These are phyloP conservation scores for Nitzschia inconspicua DNA, from an alignment of 108 stramenopile species.

Conservation along the genomic window DNA sequence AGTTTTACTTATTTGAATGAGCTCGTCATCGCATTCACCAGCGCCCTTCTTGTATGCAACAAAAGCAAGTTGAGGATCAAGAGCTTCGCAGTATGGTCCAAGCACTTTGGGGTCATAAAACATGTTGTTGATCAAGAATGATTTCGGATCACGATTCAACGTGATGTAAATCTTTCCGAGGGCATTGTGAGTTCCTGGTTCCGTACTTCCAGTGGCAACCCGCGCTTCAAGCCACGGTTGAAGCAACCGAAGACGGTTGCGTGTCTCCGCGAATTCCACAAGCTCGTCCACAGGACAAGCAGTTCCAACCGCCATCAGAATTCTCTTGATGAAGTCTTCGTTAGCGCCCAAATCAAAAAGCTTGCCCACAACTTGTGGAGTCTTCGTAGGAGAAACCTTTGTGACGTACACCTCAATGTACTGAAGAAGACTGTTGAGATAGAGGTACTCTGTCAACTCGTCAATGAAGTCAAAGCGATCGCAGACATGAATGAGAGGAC, in stretches of 20 bases:
- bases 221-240: conserved; percentile 99
- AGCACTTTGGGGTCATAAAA: conserved; percentile 99
- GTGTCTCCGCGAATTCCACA: conserved; percentile 95
- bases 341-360: conserved; percentile 96
- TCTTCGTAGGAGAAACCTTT: conserved; percentile 97
- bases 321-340: conserved; percentile 98
- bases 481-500: conserved; percentile 99
- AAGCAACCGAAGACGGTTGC: conserved; percentile 94
- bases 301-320: conserved; percentile 97
- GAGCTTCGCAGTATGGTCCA: conserved; percentile 98
- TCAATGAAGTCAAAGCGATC: conserved; percentile 98
- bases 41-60: conserved; percentile 98
- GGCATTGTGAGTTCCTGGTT: conserved; percentile 99
- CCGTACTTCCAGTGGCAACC: conserved; percentile 98
- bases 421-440: conserved; percentile 96
- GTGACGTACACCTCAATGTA: conserved; percentile 99
- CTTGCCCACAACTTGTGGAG: conserved; percentile 99
- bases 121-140: conserved; percentile 99
- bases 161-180: conserved; percentile 99
- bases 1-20: conserved; percentile 93
- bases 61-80: conserved; percentile 98
- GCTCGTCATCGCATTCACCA: conserved; percentile 98
- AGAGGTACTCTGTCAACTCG: conserved; percentile 98
- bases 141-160: conserved; percentile 97
- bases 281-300: conserved; percentile 98